Evolutionary conservation across 176 grass and related monocot genomes (phyloP), one percentile per base, ranked within the genome.

Genomic region (Tillandsia leiboldiana): DNA sequence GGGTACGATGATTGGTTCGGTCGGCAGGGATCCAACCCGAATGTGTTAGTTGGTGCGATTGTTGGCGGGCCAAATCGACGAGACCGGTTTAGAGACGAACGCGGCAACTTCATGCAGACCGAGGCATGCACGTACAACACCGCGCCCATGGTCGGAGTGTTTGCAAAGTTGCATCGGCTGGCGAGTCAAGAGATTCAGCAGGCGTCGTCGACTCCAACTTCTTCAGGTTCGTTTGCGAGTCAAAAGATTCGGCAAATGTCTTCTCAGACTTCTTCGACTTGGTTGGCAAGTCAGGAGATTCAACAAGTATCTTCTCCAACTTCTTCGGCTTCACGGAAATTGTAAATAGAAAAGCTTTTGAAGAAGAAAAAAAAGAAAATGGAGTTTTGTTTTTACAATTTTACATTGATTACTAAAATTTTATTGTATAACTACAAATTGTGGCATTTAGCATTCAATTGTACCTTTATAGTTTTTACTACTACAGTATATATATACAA

Each of bases 71-170:
- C 91, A 0, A 83, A 84, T 77, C 47, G 50, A 68, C 73, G 69
- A 24, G 91, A 96, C 77, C 83, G 80, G 81, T 96, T 96, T 61
- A 70, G 73, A n/a, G 91, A 96, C 49, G 76, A 85, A 20, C 77
- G 91, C 3, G 18, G 23, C 11, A 90, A 85, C 68, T 96, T 87
- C 70, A 80, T 96, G 87, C 87, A 96, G 78, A 96, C 91, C 23
- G 91, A 96, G 80, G 91, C 91, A 0, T 96, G 91, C 82, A 96
- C 91, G 1, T 96, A 96, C 58, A 96, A 96, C 75, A 87, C 91
- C 0, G 91, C 91, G 11, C 91, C 91, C 15, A 85, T 96, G 91
- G 87, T 96, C 64, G 81, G 67, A 49, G 87, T 96, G 66, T 96
- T 96, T 75, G 91, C 91, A 12, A 90, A 75, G 81, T 81, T 96